Percentiles rank a stretch among this genome's conserved stretches.
phyloP scores from a whole-genome alignment of 2,329 filamentous ascomycete species.

The Trichoderma sp. region DNA sequence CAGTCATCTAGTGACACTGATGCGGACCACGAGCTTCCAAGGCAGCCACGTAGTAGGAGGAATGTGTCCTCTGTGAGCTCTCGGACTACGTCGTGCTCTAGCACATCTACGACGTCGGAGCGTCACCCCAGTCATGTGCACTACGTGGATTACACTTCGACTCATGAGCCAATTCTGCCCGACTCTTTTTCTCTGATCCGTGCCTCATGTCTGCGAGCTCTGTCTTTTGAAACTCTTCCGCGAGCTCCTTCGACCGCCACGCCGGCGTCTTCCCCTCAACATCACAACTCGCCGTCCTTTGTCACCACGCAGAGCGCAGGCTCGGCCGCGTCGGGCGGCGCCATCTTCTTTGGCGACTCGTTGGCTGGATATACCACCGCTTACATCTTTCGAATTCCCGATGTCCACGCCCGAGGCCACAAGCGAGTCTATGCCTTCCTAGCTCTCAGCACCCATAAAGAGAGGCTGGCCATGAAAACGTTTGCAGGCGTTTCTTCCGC shows the following conservation, averaged over 20 bases:
- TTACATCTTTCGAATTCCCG: slow-evolving; percentile 67
- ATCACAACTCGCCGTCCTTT: slow-evolving; percentile 45
- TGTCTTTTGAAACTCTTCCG: slow-evolving; percentile 64
- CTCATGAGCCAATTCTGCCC: slow-evolving; percentile 59
- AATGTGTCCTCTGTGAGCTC: slow-evolving; percentile 44
- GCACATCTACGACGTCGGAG: slow-evolving; percentile 48
- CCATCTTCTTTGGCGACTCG: slow-evolving; percentile 67
- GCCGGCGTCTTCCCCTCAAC: slow-evolving; percentile 36
- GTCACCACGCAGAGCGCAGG: slow-evolving; percentile 54
- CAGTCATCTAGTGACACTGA: slow-evolving; percentile 52
- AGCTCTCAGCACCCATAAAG: slow-evolving; percentile 62
- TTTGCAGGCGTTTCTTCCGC: slow-evolving; percentile 60
- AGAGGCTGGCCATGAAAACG: slow-evolving; percentile 62
- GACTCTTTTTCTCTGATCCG: slow-evolving; percentile 65
- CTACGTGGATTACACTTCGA: slow-evolving; percentile 66
- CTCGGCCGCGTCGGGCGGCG: slow-evolving; percentile 57
- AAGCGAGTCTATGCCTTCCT: slow-evolving; percentile 68
- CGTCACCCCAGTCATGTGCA: slow-evolving; percentile 54
- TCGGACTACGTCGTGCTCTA: slow-evolving; percentile 50
- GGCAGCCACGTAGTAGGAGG: slow-evolving; percentile 39
- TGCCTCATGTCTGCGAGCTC: slow-evolving; percentile 62
- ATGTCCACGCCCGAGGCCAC: slow-evolving; percentile 63
- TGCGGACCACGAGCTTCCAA: slow-evolving; percentile 45
- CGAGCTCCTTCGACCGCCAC: slow-evolving; percentile 47
- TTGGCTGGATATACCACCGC: slow-evolving; percentile 65